phyloP scores from a whole-genome alignment of 1,284 basidiomycete genomes.

The Trichosporon sp. region DNA sequence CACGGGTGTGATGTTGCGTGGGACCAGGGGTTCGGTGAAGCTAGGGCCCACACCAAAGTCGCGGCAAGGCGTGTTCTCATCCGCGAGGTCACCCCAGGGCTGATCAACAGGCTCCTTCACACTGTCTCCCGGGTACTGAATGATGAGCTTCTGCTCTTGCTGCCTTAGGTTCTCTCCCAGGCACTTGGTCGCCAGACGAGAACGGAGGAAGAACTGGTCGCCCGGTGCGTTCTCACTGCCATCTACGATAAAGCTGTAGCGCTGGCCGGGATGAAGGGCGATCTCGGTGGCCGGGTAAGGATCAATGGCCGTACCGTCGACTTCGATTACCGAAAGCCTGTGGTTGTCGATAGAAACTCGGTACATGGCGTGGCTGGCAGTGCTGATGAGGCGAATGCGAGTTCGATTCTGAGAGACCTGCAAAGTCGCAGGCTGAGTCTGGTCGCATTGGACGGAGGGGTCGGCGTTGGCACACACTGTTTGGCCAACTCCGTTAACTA shows the following conservation, averaged over 20 bases:
- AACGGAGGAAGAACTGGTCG: constrained; percentile 36
- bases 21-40: background rate
- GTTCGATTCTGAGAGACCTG: background rate
- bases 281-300: constrained; percentile 25
- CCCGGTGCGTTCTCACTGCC: constrained; percentile 25
- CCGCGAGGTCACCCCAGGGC: constrained; percentile 1
- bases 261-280: constrained; percentile 26
- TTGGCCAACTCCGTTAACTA: constrained; percentile 30
- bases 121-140: constrained; percentile 4
- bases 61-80: constrained; percentile 4
- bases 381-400: constrained; percentile 26
- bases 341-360: constrained; percentile 30
- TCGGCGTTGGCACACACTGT: background rate
- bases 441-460: background rate
- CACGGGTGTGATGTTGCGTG: background rate
- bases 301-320: constrained; percentile 25
- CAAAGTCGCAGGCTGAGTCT: background rate
- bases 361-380: constrained; percentile 11
- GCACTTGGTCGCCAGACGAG: background rate
- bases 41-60: constrained; percentile 22
- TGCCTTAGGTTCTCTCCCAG: background rate
- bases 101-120: background rate
- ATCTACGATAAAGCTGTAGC: constrained; percentile 37
- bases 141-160: background rate
- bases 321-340: constrained; percentile 27